Conservation (phyloP, 1,284 basidiomycete genomes). For the Boletus semigastroideus region DNA sequence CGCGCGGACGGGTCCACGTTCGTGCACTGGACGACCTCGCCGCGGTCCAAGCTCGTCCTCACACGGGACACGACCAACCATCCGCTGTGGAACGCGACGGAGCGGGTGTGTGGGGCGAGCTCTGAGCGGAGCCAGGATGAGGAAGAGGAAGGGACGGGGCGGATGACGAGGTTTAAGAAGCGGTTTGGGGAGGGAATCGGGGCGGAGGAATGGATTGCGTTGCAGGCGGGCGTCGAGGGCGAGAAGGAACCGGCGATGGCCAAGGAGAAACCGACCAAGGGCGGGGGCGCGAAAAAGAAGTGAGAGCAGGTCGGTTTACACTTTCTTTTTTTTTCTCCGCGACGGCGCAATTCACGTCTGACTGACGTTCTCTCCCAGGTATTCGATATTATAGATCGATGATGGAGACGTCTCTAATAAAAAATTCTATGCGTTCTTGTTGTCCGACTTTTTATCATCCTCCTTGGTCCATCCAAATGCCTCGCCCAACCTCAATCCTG, state of each 20-base stretch:
- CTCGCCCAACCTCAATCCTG: conserved; percentile 71
- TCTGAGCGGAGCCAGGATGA: conserved; percentile 68
- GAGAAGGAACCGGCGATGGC: conserved; percentile 30
- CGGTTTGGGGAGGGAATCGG: conserved; percentile 65
- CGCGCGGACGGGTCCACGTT: conserved; percentile 87
- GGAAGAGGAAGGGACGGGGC: conserved; percentile 60
- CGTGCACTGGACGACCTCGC: conserved; percentile 83
- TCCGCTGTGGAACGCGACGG: conserved; percentile 27
- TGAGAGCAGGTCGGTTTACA: conserved; percentile 14
- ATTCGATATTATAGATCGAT: not conserved
- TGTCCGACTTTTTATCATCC: conserved; percentile 10
- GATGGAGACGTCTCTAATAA: not conserved
- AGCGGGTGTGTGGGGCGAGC: conserved; percentile 51
- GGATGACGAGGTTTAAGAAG: conserved; percentile 78
- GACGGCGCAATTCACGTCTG: not conserved
- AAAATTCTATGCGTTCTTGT: conserved; percentile 15
- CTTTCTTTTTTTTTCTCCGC: not conserved
- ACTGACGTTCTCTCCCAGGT: no score
- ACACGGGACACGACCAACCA: conserved; percentile 8
- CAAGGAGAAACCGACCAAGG: conserved; percentile 24
- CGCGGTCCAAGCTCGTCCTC: conserved; percentile 50
- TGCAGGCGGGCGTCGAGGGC: conserved; percentile 27
- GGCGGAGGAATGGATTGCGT: conserved; percentile 34
- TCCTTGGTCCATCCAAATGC: conserved; percentile 44
- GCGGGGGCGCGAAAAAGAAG: conserved; percentile 15